Conservation (phyloP, 768 basidiomycete genomes). For the Holtermanniella nyarrowii region DNA sequence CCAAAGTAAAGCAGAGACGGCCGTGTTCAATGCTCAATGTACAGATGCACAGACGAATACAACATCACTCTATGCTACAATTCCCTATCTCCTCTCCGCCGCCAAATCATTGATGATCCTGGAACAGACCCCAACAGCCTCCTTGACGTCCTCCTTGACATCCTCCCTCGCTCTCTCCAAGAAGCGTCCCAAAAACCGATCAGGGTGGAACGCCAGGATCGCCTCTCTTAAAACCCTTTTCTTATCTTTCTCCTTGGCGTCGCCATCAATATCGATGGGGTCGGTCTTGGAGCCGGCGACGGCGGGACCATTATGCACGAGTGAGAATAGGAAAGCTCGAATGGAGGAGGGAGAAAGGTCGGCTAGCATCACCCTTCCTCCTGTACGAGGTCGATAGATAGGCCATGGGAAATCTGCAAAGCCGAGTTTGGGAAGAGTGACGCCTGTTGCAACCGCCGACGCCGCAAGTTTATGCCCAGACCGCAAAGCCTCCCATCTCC, state of each 20-base stretch:
- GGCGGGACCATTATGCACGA: background rate
- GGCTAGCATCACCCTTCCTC: constrained; percentile 3
- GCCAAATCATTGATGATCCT: constrained; percentile 36
- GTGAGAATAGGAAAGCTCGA: constrained; percentile 17
- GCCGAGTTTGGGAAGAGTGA: constrained; percentile 5
- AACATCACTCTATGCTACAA: background rate
- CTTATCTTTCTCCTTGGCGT: constrained; percentile 23
- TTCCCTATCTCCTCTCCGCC: constrained; percentile 3
- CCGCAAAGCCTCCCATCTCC: constrained; percentile 20
- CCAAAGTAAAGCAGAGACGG: no score
- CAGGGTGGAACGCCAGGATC: constrained; percentile 45
- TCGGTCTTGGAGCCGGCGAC: constrained; percentile 6
- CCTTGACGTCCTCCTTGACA: constrained; percentile 34
- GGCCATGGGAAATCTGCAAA: constrained; percentile 39
- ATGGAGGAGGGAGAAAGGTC: constrained; percentile 18
- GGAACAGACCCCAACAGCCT: constrained; percentile 34
- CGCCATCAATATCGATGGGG: background rate
- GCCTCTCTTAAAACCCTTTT: constrained; percentile 54
- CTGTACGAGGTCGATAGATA: constrained; percentile 15
- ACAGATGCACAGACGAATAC: background rate
- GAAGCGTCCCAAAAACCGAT: constrained; percentile 36
- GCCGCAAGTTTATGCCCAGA: background rate
- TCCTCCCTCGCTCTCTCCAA: constrained; percentile 22
- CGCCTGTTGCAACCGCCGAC: constrained; percentile 8
- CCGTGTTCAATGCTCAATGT: background rate